These are phyloP conservation scores for Pulveroboletus sp. DNA, from an alignment of 768 basidiomycete genomes.

Conservation along the genomic window DNA sequence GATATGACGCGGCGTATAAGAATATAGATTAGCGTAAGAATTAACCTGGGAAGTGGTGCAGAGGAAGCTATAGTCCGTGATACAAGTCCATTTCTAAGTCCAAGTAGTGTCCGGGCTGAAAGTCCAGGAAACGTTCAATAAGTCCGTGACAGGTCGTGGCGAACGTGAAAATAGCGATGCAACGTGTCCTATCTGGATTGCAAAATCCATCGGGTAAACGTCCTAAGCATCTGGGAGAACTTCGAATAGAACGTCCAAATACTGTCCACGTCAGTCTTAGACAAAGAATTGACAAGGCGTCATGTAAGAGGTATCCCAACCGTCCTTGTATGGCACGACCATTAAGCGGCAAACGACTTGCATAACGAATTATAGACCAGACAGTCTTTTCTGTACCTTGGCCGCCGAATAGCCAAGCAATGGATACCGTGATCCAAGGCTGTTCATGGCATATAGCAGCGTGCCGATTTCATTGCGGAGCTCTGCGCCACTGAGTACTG, in stretches of 20 bases:
- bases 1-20: conserved; percentile 23
- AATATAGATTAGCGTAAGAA: conserved; percentile 28
- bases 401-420: conserved; percentile 39
- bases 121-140: conserved; percentile 23
- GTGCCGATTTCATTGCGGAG: conserved; percentile 58
- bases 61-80: conserved; percentile 15
- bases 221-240: conserved; percentile 4
- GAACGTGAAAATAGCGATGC: conserved; percentile 18
- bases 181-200: conserved; percentile 12
- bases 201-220: conserved; percentile 4
- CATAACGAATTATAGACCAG: conserved; percentile 23
- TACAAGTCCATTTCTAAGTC: conserved; percentile 28
- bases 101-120: conserved; percentile 17
- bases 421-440: conserved; percentile 57
- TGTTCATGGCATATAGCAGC: conserved; percentile 61
- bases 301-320: background rate
- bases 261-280: conserved; percentile 11
- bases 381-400: conserved; percentile 31
- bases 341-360: conserved; percentile 3
- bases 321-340: background rate
- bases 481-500: conserved; percentile 52
- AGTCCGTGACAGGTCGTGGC: conserved; percentile 21
- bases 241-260: conserved; percentile 7
- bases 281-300: background rate
- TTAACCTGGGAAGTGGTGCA: conserved; percentile 19